Evolutionary conservation across 768 basidiomycete species (phyloP).

Genomic region (Lentinula boryana): DNA sequence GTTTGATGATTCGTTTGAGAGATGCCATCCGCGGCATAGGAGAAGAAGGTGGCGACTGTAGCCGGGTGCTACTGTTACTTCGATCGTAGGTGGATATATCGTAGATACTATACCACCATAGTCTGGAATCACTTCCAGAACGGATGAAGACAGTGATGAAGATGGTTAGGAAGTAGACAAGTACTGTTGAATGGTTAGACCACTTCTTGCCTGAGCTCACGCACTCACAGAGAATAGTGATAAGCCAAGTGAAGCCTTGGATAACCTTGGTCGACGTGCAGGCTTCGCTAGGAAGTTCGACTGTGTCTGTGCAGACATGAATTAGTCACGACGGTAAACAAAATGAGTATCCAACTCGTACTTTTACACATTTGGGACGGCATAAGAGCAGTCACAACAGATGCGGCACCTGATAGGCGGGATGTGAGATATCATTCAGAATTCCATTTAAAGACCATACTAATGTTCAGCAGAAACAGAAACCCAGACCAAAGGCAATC

Average conservation of each 20-base stretch:
- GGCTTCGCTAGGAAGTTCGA: slow-evolving; percentile 10
- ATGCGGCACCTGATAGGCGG: slow-evolving; percentile 42
- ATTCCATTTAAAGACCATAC: slow-evolving; percentile 29
- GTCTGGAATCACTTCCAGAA: slow-evolving; percentile 33
- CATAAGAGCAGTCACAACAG: slow-evolving; percentile 36
- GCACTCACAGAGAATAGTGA: slow-evolving; percentile 31
- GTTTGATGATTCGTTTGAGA: slow-evolving; percentile 26
- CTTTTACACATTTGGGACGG: slow-evolving; percentile 28
- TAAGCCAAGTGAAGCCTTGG: slow-evolving; percentile 56
- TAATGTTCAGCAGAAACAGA: slow-evolving; percentile 53
- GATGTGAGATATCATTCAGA: background rate
- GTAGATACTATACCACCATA: slow-evolving; percentile 49
- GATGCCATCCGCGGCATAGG: slow-evolving; percentile 20
- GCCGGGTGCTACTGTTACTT: slow-evolving; percentile 21
- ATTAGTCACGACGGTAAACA: background rate
- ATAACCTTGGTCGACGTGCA: slow-evolving; percentile 55
- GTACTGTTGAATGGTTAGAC: slow-evolving; percentile 31
- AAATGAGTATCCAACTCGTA: slow-evolving; percentile 16
- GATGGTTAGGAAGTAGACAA: slow-evolving; percentile 51
- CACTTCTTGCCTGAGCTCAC: background rate
- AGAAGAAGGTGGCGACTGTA: slow-evolving; percentile 23
- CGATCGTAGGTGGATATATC: slow-evolving; percentile 30
- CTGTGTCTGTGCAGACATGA: background rate
- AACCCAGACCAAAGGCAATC: slow-evolving; percentile 57
- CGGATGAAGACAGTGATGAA: slow-evolving; percentile 36